Conservation (phyloP, 2,329 filamentous ascomycete species). For the Cordyceps cicadae region DNA sequence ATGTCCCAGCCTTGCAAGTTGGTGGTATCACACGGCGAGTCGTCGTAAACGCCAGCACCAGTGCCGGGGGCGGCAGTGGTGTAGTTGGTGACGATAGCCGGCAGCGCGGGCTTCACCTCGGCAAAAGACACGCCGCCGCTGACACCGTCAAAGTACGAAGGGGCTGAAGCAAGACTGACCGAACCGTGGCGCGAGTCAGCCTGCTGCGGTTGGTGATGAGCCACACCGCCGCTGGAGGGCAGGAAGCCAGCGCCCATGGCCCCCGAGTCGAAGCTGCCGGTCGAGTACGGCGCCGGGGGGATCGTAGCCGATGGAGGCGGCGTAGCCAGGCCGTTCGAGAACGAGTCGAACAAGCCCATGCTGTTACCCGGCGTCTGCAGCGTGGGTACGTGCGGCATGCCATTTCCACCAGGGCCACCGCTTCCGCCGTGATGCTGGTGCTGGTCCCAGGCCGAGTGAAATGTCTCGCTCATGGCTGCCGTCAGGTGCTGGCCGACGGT, state of each 20-base stretch:
- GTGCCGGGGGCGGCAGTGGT: constrained; percentile 21
- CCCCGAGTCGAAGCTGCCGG: constrained; percentile 35
- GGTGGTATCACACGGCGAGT: constrained; percentile 21
- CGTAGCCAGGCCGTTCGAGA: constrained; percentile 45
- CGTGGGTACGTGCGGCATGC: constrained; percentile 26
- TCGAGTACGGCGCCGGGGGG: constrained; percentile 34
- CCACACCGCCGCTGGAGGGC: constrained; percentile 19
- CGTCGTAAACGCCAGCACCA: constrained; percentile 27
- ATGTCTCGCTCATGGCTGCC: constrained; percentile 50
- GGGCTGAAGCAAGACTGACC: constrained; percentile 19
- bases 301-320: constrained; percentile 48
- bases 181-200: constrained; percentile 12
- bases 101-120: constrained; percentile 27
- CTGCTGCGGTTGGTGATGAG: constrained; percentile 4
- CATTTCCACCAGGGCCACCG: background rate
- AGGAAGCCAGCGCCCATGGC: constrained; percentile 24
- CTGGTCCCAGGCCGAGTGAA: constrained; percentile 40
- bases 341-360: constrained; percentile 40
- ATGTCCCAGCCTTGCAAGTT: constrained; percentile 31
- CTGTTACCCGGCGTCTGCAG: constrained; percentile 26
- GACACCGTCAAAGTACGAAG: constrained; percentile 25
- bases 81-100: constrained; percentile 24
- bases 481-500: constrained; percentile 42
- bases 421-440: background rate
- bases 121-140: constrained; percentile 21